Evolutionary conservation across 2,329 filamentous ascomycete species (phyloP), one percentile per base, ranked within the genome.

Genomic region (Blastomyces percursus): DNA sequence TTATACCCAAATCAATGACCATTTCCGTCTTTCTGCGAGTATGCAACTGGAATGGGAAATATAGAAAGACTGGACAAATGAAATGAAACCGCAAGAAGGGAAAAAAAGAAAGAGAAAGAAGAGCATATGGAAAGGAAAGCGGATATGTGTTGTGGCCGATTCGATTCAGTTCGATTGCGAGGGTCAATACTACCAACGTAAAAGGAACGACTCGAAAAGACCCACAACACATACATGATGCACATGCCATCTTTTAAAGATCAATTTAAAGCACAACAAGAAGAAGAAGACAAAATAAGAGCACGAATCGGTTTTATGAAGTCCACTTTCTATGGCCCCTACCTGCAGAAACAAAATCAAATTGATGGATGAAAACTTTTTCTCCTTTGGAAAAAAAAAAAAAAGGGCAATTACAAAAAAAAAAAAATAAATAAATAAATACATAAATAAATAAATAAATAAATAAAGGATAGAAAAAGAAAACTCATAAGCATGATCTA

Each of bases 261-360:
- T 50, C 9, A 52, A 63, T 24, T 30, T 60, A 32, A 58, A 61
- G 6, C 40, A 42, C 60, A 50, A 42, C 60, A 50, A 62, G 46
- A 64, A 63, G 63, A 64, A 62, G 59, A 66, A 61, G 78, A 67
- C 68, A 71, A 48, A 59, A 35, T 21, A 44, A 74, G 67, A 80
- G 69, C 68, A 73, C 73, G 67, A 77, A 79, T 85, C 83, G 84
- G 84, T 86, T 86, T 86, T 78, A 84, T 86, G 84, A 86, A 86
- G 84, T 86, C 83, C 84, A 86, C 78, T 77, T 78, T 82, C 77
- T 82, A 79, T 74, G 76, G 76, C 77, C 73, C 72, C 71, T n/a
- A 44, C 42, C 40, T 61, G 57, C 62, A 61, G 59, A 63, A 66
- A n/a, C 54, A 56, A 35, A 63, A 62, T 64, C 3, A 60, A 61